phyloP scores from a whole-genome alignment of 371 early-diverging fungal genomes.

The Capillidium heterosporum region DNA sequence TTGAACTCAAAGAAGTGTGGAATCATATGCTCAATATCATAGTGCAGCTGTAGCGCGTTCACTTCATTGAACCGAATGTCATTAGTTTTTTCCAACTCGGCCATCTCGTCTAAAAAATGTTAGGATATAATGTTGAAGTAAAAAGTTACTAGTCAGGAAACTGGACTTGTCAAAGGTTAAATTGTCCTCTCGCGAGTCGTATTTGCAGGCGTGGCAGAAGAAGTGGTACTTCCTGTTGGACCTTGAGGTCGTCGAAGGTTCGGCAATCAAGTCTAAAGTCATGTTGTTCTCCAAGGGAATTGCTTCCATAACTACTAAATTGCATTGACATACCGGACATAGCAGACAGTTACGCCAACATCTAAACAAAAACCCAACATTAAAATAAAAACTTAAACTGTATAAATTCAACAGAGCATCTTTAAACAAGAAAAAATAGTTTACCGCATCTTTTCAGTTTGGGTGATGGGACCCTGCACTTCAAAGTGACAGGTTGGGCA shows the following conservation, averaged over 20 bases:
- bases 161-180: not conserved
- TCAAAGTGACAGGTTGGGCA: conserved; percentile 5
- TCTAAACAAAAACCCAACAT: no score
- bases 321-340: conserved; percentile 1
- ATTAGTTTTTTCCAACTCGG: not conserved
- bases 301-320: conserved; percentile 1
- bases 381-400: no score
- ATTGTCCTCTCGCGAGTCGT: not conserved
- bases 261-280: not conserved
- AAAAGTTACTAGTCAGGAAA: not conserved
- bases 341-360: conserved; percentile 4
- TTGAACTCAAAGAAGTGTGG: conserved; percentile 3
- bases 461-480: not conserved
- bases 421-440: not conserved
- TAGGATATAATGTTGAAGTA: not conserved
- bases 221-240: not conserved
- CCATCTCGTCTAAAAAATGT: not conserved
- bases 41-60: not conserved
- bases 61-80: not conserved
- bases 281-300: not conserved
- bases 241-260: not conserved
- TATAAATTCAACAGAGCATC: not conserved
- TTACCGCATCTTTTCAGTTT: conserved; percentile 2
- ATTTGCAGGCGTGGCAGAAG: not conserved
- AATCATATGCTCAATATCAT: conserved; percentile 6